These are phyloP conservation scores for Hamamelis virginiana DNA, from an alignment of 164 flowering plant species.

Conservation along the genomic window DNA sequence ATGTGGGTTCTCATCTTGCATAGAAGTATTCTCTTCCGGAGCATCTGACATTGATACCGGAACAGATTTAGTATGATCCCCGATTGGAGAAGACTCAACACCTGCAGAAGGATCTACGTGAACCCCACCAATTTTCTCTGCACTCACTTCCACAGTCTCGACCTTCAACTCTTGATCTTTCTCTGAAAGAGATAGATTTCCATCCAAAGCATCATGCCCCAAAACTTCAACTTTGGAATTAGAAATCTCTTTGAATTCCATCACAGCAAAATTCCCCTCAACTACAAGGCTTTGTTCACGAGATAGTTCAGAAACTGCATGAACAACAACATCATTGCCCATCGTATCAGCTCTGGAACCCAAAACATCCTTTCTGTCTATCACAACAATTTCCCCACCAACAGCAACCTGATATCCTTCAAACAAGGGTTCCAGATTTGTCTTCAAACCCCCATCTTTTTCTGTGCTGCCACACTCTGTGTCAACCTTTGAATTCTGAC, in stretches of 20 bases:
- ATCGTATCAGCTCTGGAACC: no score
- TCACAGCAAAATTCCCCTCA: no score
- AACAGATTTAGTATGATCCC: background rate
- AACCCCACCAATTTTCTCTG: background rate
- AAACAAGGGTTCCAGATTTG: background rate
- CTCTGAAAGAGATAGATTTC: no score
- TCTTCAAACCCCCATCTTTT: background rate
- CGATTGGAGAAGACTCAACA: no score
- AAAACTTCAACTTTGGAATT: no score
- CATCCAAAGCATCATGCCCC: background rate
- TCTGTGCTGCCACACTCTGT: background rate
- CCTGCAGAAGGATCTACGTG: background rate
- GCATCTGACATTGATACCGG: no score
- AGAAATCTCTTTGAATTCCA: no score
- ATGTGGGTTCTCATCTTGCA: constrained; percentile 1
- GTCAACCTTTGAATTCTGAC: background rate
- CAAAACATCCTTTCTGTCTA: no score
- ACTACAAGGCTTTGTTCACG: no score
- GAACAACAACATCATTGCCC: no score
- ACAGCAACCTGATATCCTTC: background rate
- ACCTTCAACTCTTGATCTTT: background rate
- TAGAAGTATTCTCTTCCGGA: background rate
- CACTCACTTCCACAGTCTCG: background rate
- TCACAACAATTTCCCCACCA: constrained; percentile 1
- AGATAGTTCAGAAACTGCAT: no score